Conservation (phyloP, 78 protist genomes). For the Dictyostelium firmibasis region DNA sequence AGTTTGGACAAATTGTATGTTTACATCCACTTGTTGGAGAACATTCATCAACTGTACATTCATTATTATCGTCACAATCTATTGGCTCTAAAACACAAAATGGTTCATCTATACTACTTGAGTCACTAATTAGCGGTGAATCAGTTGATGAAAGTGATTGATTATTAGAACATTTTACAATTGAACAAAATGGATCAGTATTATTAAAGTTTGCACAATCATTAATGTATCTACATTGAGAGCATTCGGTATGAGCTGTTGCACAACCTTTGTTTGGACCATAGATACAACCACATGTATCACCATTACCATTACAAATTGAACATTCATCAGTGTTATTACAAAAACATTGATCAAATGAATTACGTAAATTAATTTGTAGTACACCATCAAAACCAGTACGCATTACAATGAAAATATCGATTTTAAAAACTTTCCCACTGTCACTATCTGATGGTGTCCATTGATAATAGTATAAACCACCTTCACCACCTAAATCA, state of each 20-base stretch:
- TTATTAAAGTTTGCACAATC: background rate
- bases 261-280: background rate
- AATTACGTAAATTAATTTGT: background rate
- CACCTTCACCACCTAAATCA: background rate
- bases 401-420: background rate
- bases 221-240: background rate
- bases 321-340: background rate
- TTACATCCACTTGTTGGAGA: background rate
- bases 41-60: constrained; percentile 10
- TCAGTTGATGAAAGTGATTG: background rate
- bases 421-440: background rate
- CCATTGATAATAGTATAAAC: background rate
- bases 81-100: background rate
- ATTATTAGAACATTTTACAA: background rate
- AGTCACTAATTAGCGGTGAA: background rate
- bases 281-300: background rate
- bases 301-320: background rate
- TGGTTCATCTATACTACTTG: background rate
- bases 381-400: background rate
- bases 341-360: background rate
- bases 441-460: background rate
- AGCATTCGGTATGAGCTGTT: background rate
- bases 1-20: background rate
- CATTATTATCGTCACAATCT: background rate
- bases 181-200: background rate